Conservation (phyloP, 73 alveolate species). For the Uronychia binucleata region DNA sequence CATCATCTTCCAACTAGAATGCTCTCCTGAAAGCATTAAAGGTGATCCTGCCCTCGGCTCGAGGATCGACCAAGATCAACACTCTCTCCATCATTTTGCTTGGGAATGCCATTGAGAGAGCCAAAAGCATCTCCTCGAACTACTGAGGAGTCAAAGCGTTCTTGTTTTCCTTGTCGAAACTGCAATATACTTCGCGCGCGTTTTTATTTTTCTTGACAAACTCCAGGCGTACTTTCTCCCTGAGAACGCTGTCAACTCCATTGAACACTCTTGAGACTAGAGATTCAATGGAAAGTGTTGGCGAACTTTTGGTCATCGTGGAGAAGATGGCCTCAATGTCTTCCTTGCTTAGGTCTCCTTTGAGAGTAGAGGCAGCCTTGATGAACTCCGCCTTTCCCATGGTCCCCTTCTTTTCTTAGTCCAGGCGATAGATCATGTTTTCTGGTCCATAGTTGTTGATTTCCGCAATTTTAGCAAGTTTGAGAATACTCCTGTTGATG, state of each 20-base stretch:
- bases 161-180: not conserved
- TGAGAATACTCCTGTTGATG: slow-evolving; percentile 2
- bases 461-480: slow-evolving; percentile 41
- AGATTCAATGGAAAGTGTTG: not conserved
- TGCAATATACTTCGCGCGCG: not conserved
- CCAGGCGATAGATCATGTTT: not conserved
- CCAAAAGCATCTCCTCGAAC: not conserved
- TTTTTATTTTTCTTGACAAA: not conserved
- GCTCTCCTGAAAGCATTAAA: not conserved
- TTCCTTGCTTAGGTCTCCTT: not conserved
- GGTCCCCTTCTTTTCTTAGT: not conserved
- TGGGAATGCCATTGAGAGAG: not conserved
- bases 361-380: not conserved
- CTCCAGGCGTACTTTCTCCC: not conserved
- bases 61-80: not conserved
- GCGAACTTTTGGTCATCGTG: not conserved
- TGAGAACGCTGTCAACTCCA: not conserved
- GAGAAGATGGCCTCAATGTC: not conserved
- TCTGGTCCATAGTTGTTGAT: not conserved
- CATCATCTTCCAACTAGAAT: not conserved
- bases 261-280: not conserved
- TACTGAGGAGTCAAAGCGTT: not conserved
- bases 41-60: not conserved
- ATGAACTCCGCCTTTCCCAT: not conserved
- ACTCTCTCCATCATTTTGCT: not conserved